Conservation (phyloP, 2,329 filamentous ascomycete genomes). For the Hypoxylon sp. region DNA sequence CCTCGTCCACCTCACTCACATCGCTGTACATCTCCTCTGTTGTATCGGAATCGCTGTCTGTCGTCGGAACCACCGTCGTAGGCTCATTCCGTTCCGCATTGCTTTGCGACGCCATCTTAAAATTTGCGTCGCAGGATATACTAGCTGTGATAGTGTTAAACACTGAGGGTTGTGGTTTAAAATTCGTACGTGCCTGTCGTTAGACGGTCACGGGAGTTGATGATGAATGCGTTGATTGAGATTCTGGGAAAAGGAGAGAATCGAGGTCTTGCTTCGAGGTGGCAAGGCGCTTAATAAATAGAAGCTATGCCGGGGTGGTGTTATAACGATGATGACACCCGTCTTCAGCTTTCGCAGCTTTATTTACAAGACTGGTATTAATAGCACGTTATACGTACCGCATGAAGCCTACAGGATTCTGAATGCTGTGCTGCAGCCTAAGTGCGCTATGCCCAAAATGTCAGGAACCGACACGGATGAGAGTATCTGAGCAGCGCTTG, state of each 20-base stretch:
- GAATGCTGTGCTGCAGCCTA: not conserved
- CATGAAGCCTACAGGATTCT: not conserved
- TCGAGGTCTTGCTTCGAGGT: not conserved
- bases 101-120: slow-evolving; percentile 16
- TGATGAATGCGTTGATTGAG: not conserved
- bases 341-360: slow-evolving; percentile 8
- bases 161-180: not conserved
- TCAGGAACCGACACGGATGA: slow-evolving; percentile 2
- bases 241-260: not conserved
- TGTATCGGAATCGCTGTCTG: slow-evolving; percentile 6
- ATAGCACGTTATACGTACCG: slow-evolving; percentile 1
- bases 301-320: not conserved
- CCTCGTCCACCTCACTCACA: slow-evolving; percentile 4
- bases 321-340: slow-evolving; percentile 10
- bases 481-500: not conserved
- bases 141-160: not conserved
- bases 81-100: slow-evolving; percentile 3
- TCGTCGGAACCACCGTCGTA: not conserved
- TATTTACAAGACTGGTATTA: not conserved
- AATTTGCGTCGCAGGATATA: slow-evolving; percentile 5
- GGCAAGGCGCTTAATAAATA: slow-evolving; percentile 5
- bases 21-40: slow-evolving; percentile 2
- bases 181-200: not conserved
- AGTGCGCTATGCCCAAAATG: slow-evolving; percentile 1
- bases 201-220: not conserved